Base-by-base conservation (phyloP, 163 green algal species). In the Prototheca wickerhamii region DNA sequence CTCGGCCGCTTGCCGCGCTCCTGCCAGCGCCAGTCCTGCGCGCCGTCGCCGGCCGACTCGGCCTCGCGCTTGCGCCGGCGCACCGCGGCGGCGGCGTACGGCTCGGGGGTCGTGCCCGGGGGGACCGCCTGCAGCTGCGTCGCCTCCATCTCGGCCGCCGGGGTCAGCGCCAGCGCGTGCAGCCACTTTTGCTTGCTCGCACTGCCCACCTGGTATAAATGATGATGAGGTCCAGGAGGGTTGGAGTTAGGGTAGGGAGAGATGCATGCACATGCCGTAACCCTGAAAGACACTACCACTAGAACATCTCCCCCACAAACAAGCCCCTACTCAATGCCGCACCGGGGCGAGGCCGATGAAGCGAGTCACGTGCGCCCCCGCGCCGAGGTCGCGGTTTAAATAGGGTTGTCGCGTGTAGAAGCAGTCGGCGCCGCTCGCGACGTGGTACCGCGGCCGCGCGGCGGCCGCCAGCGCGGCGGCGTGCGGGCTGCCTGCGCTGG, bases 381-480 rank as follows among this genome's bases (percentile, higher is more conserved):
- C 87, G 0, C 89, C 89, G n/a, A 88, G 68, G 68, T 96, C 89
- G 4, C 68, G 65, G 69, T 94, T 91, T 21, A 73, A 44, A 74
- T 94, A 96, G 2, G 89, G 89, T 50, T 69, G 50, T 4, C 87
- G 76, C 3, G 77, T 69, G 33, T 81, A 93, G 65, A 82, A 85
- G 17, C 79, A 32, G 28, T 53, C 64, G 60, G 82, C 69, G 32
- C 72, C 76, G 43, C 74, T 78, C 0, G 82, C 72, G 12, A 86
- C 53, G 66, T 95, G 88, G 75, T 95, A 95, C 32, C 85, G 67
- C 20, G 87, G 87, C 5, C 87, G 71, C 7, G 76, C 78, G n/a
- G 76, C 61, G 4, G 70, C 21, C 2, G 77, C 82, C 61, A 88
- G 63, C 33, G 85, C 76, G 4, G 84, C 65, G 20, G 84, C 74